Conservation (phyloP, 768 basidiomycete species). For the Xerocomus brunneocitrinus region DNA sequence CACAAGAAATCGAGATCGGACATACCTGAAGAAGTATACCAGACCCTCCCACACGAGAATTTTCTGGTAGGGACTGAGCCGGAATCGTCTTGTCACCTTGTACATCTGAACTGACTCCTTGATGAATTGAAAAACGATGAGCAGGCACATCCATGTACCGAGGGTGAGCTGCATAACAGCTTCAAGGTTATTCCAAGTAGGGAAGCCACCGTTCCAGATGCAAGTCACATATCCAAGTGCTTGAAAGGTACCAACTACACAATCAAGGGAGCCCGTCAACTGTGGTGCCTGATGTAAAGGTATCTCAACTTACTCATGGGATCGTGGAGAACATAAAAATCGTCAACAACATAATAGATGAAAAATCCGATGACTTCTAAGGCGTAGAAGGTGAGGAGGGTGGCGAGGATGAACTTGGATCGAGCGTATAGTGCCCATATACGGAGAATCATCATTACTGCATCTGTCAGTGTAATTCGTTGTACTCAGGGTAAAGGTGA, state of each 20-base stretch:
- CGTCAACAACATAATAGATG: too few relatives aligned
- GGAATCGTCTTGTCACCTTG: not conserved
- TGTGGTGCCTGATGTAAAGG: not conserved
- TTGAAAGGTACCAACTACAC: not conserved
- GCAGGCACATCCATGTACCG: not conserved
- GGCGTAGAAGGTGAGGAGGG: not conserved
- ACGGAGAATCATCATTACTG: not conserved
- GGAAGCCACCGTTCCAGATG: too few relatives aligned
- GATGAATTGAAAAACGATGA: not conserved
- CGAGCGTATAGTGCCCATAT: not conserved
- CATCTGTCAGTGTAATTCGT: not conserved
- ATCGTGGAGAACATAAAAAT: not conserved
- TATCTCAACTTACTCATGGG: not conserved
- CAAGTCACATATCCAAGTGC: not conserved
- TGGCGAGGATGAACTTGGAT: not conserved
- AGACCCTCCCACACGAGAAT: not conserved
- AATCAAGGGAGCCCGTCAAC: not conserved
- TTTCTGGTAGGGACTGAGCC: not conserved
- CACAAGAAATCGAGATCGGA: not conserved
- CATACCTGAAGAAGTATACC: not conserved
- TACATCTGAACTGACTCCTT: not conserved
- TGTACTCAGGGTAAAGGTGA: not conserved
- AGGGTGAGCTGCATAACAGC: not conserved
- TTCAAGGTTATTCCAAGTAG: not conserved
- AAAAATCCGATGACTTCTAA: not conserved